These are phyloP conservation scores for Cylindrodendrum hubeiense DNA, from an alignment of 2,329 filamentous ascomycete genomes.

Conservation along the genomic window DNA sequence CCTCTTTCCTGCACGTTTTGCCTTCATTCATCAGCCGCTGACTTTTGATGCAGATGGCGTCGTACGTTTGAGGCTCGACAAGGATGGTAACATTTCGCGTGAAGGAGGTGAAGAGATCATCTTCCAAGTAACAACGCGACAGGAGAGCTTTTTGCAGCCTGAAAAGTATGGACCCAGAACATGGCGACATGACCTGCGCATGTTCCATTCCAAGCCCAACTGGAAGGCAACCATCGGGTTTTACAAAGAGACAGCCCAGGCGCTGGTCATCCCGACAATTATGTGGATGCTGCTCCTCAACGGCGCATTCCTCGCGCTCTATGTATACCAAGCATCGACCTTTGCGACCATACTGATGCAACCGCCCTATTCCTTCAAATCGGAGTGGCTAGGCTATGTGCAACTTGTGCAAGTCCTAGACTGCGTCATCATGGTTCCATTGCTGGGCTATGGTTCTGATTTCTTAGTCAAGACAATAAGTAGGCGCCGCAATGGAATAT, in stretches of 20 bases:
- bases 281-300: conserved; percentile 41
- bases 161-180: conserved; percentile 18
- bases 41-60: not conserved
- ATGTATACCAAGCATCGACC: conserved; percentile 40
- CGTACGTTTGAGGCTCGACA: not conserved
- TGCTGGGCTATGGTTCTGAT: conserved; percentile 39
- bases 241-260: conserved; percentile 32
- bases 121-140: conserved; percentile 21
- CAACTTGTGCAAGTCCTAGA: conserved; percentile 37
- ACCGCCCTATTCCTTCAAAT: conserved; percentile 32
- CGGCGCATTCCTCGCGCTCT: conserved; percentile 40
- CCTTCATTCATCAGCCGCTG: not conserved
- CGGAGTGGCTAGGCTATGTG: conserved; percentile 32
- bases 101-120: not conserved
- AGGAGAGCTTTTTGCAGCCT: conserved; percentile 17
- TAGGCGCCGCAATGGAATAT: not conserved
- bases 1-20: not conserved
- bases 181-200: conserved; percentile 39
- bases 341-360: conserved; percentile 36
- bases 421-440: conserved; percentile 31
- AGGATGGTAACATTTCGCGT: not conserved
- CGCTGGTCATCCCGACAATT: conserved; percentile 33
- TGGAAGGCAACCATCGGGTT: conserved; percentile 29
- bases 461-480: conserved; percentile 12
- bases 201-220: conserved; percentile 33